Evolutionary conservation across 441 rosid species (phyloP).

Genomic region (Eruca vesicaria): DNA sequence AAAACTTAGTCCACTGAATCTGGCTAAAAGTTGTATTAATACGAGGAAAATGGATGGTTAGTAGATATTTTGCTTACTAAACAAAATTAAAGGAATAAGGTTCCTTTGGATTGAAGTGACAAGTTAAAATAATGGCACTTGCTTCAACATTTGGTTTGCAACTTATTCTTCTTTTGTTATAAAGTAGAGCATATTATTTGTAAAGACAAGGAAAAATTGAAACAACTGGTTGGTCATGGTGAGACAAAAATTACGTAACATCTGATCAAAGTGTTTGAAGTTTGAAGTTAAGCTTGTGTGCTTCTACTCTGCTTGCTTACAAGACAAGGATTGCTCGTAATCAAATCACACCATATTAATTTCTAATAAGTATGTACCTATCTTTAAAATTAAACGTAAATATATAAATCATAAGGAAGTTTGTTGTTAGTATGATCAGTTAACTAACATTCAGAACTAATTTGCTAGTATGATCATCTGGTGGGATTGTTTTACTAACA

Average conservation of each 20-base stretch:
- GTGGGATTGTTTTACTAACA: background rate
- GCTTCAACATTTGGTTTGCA: background rate
- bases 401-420: background rate
- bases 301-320: background rate
- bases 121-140: background rate
- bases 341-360: background rate
- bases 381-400: background rate
- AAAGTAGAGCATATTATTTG: background rate
- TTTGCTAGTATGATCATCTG: background rate
- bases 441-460: background rate
- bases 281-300: background rate
- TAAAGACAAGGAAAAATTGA: background rate
- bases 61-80: constrained; percentile 8
- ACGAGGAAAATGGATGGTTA: constrained; percentile 26
- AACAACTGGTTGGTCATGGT: background rate
- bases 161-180: background rate
- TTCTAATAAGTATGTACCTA: background rate
- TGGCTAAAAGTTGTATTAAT: constrained; percentile 3
- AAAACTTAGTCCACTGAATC: constrained; percentile 25
- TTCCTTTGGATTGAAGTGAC: constrained; percentile 32
- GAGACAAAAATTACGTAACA: background rate
- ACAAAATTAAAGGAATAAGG: constrained; percentile 25
- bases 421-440: background rate
- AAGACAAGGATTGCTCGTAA: background rate
- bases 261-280: background rate